Percentiles rank a stretch among this genome's conserved stretches.
Evolutionary conservation across 1,139 yeast species (phyloP).

Genomic region (Yamadazyma friedrichii): DNA sequence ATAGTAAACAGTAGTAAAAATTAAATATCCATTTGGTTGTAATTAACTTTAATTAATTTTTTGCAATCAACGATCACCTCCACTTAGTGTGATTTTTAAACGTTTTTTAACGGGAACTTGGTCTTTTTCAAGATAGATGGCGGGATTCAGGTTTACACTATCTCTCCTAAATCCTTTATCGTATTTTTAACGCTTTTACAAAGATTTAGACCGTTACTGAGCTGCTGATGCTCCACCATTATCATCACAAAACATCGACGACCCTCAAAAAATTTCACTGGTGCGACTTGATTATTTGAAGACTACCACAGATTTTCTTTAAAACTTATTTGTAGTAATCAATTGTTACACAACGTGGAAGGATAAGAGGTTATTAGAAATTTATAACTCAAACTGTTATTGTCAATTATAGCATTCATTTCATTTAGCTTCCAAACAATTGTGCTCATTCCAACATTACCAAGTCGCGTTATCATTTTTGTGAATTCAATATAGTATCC

Average conservation of each 20-base stretch:
- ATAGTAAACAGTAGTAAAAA: not conserved
- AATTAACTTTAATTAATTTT: not conserved
- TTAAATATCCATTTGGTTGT: not conserved
- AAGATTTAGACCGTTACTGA: no score
- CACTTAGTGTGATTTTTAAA: not conserved
- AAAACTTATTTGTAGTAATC: not conserved
- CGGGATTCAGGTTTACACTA: no score
- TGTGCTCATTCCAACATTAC: not conserved
- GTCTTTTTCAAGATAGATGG: no score
- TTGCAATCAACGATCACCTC: not conserved
- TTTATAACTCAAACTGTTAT: no score
- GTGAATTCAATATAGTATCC: constrained; percentile 5
- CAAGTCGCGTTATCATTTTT: not conserved
- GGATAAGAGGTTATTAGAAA: no score
- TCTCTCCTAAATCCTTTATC: no score
- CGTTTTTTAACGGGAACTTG: no score
- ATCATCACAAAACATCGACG: not conserved
- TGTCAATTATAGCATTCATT: not conserved
- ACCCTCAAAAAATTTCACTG: not conserved
- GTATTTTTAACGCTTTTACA: no score
- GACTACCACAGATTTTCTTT: not conserved
- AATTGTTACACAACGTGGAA: no score
- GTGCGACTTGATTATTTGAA: not conserved
- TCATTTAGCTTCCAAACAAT: no score
- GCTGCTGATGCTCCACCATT: not conserved